A percentile compares a stretch with the other conserved stretches of the same genome.
Conservation (phyloP, 2,329 filamentous ascomycete species). For the Zymoseptoria ardabiliae region DNA sequence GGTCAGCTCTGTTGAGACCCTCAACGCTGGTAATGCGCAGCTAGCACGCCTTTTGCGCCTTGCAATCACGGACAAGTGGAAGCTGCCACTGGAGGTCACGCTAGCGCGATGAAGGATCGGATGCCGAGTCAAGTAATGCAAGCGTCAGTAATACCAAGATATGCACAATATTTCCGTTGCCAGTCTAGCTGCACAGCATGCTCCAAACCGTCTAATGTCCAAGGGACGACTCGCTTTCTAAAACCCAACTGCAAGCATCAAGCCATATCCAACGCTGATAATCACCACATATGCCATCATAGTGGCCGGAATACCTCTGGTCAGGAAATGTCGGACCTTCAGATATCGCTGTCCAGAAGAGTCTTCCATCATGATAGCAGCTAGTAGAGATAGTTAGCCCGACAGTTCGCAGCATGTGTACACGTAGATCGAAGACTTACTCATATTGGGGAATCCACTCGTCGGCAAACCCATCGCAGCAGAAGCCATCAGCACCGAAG, state of each 20-base stretch:
- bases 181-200: neutral
- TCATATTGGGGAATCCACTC: slow-evolving; percentile 98
- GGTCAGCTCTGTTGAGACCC: no score
- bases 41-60: no score
- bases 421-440: no score
- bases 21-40: no score
- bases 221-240: slow-evolving; percentile 27
- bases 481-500: slow-evolving; percentile 87
- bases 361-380: slow-evolving; percentile 99
- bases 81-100: no score
- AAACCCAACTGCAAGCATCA: slow-evolving; percentile 72
- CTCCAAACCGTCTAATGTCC: neutral
- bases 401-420: no score
- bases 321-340: slow-evolving; percentile 88
- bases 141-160: neutral
- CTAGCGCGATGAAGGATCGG: no score
- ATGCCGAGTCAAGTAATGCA: neutral
- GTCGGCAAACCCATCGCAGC: slow-evolving; percentile 97
- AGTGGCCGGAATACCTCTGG: slow-evolving; percentile 81
- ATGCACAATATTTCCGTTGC: neutral
- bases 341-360: slow-evolving; percentile 87
- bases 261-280: slow-evolving; percentile 79
- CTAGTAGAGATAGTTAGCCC: slow-evolving; percentile 41
- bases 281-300: slow-evolving; percentile 74
- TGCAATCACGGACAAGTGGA: no score